phyloP scores from a whole-genome alignment of 75 land plant species.

The Chamaecyparis obtusa region DNA sequence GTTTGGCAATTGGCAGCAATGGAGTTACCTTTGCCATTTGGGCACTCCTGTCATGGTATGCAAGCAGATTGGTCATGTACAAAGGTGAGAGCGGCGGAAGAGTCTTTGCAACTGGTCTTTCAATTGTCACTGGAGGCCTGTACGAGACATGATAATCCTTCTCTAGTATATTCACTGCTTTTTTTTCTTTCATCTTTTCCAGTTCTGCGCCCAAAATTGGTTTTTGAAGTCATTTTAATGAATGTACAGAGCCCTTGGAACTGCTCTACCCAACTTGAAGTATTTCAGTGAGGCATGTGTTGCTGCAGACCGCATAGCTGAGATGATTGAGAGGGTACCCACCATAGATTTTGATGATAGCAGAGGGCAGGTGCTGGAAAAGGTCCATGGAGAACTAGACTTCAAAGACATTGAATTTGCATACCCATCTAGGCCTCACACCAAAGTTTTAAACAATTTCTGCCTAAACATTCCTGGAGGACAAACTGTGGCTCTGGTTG shows the following conservation, averaged over 20 bases:
- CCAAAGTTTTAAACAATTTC: constrained; percentile 53
- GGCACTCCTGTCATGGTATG: constrained; percentile 81
- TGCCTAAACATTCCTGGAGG: constrained; percentile 51
- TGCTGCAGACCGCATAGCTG: constrained; percentile 53
- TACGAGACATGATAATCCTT: constrained; percentile 20
- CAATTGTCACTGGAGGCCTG: constrained; percentile 71
- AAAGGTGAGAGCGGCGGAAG: constrained; percentile 63
- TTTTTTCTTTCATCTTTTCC: neutral
- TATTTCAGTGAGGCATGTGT: constrained; percentile 63
- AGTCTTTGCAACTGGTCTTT: constrained; percentile 65
- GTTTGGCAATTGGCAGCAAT: constrained; percentile 65
- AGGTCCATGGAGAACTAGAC: constrained; percentile 50
- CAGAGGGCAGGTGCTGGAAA: constrained; percentile 31
- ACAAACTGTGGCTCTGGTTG: constrained; percentile 73
- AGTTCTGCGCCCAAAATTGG: neutral
- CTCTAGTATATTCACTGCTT: neutral
- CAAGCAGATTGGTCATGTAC: constrained; percentile 53
- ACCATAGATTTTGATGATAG: constrained; percentile 57
- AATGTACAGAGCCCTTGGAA: constrained; percentile 61
- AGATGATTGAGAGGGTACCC: constrained; percentile 60
- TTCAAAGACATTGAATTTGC: constrained; percentile 56
- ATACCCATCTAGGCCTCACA: constrained; percentile 75
- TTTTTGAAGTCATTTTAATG: neutral
- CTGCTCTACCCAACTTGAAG: constrained; percentile 70
- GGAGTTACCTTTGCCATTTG: constrained; percentile 73